Evolutionary conservation across 805 yeast genomes (phyloP).

Genomic region (Pichia paraexigua): DNA sequence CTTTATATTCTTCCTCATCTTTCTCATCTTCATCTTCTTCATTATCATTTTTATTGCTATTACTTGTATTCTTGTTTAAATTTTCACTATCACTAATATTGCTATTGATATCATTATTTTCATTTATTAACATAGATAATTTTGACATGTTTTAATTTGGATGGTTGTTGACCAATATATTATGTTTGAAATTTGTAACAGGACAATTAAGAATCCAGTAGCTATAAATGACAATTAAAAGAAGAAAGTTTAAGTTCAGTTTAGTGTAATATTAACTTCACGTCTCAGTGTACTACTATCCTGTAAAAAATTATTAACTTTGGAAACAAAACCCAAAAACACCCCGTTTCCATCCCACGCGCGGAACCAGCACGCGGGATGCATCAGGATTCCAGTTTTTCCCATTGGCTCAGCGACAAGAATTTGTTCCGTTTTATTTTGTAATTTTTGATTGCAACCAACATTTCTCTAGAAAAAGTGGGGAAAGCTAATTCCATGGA

Average conservation of each 20-base stretch:
- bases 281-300: too few species aligned
- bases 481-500: neutral
- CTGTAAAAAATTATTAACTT: too few species aligned
- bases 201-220: too few species aligned
- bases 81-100: neutral
- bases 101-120: neutral
- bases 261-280: too few species aligned
- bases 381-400: neutral
- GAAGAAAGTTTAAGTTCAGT: too few species aligned
- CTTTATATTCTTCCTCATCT: neutral
- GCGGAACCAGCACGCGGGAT: neutral
- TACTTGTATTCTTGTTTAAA: neutral
- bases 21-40: neutral
- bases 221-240: too few species aligned
- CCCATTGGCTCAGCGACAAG: neutral
- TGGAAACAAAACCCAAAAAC: too few species aligned
- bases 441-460: too few species aligned
- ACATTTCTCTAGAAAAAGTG: too few species aligned
- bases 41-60: neutral
- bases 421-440: too few species aligned
- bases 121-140: conserved; percentile 11
- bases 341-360: neutral
- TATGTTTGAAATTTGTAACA: too few species aligned
- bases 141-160: conserved; percentile 2
- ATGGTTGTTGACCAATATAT: neutral